Base-by-base conservation (phyloP, 306 rosid species). In the Delonix regia region DNA sequence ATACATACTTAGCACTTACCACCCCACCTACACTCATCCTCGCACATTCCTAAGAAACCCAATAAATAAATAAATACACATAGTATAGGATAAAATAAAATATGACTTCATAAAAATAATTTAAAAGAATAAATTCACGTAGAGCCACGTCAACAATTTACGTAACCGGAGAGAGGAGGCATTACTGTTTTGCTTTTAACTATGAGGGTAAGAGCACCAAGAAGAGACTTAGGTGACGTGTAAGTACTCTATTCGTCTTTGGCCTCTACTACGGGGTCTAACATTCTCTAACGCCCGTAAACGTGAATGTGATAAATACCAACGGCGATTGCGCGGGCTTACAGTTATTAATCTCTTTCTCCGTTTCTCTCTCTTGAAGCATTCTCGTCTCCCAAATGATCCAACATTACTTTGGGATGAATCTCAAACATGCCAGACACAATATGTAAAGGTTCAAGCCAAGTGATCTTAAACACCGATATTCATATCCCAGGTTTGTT, bases 291-390 rank as follows among this genome's bases (percentile, higher is more conserved):
- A 67, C 72, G 36, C 52, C 84, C 90, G 94, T 91, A 94, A 83
- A 69, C 90, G 94, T 91, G 97, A 83, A 69, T 64, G 74, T 25
- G 86, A 81, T 91, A 86, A 91, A 87, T 87, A 80, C 84, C 80
- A 86, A 81, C 89, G 79, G 89, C 87, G 77, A 78, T 81, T 81
- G 85, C 88, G 90, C 89, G 92, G 81, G 28, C 77, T 78, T 34
- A 80, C 85, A 72, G 82, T 86, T 89, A 84, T 85, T 80, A 49
- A 66, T 65, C 84, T 12, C 18, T 60, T 10, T 60, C 66, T 60
- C 66, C 1, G 11, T 1, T 16, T 57, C n/a, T 9, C 81, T 21
- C 55, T 56, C 67, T 64, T n/a, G 53, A 47, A 78, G 27, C 16
- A 66, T 34, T 69, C 77, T 55, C 69, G 25, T 69, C 77, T 55